These are phyloP conservation scores for Petunia secreta DNA, from an alignment of 257 asterid species.

Conservation along the genomic window DNA sequence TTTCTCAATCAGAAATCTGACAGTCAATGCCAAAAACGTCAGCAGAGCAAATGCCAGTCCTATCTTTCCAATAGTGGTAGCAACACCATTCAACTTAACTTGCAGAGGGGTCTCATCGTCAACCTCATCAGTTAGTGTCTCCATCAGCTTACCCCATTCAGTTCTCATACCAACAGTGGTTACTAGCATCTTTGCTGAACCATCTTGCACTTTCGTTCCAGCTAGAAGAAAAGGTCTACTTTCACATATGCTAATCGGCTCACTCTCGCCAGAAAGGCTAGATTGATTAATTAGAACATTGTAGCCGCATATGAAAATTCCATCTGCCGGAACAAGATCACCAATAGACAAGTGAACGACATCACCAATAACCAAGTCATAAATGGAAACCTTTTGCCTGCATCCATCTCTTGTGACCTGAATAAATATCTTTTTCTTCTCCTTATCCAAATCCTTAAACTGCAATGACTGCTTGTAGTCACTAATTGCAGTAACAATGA, in stretches of 20 bases:
- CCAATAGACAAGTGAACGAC: constrained; percentile 73
- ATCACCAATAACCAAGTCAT: constrained; percentile 75
- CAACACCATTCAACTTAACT: constrained; percentile 82
- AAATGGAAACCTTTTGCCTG: constrained; percentile 57
- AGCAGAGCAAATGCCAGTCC: constrained; percentile 66
- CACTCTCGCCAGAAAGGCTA: constrained; percentile 83
- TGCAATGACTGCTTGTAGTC: constrained; percentile 85
- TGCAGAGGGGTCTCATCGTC: constrained; percentile 85
- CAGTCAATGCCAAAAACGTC: constrained; percentile 65
- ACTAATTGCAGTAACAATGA: constrained; percentile 70
- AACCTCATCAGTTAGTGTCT: constrained; percentile 62
- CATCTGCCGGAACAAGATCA: constrained; percentile 85
- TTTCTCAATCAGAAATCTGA: constrained; percentile 50
- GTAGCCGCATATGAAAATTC: constrained; percentile 64
- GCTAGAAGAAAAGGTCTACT: constrained; percentile 64
- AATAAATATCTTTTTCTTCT: constrained; percentile 58
- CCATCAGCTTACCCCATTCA: constrained; percentile 84
- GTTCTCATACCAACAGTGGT: constrained; percentile 86
- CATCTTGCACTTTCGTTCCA: constrained; percentile 83
- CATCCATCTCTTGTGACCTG: constrained; percentile 63
- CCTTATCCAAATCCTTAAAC: constrained; percentile 73
- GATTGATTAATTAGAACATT: constrained; percentile 71
- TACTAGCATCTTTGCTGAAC: constrained; percentile 74
- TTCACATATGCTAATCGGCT: constrained; percentile 48
- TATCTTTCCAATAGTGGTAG: constrained; percentile 74